Base-by-base conservation (phyloP, 192 early-diverging fungal genomes). In the Entrophospora sp. region DNA sequence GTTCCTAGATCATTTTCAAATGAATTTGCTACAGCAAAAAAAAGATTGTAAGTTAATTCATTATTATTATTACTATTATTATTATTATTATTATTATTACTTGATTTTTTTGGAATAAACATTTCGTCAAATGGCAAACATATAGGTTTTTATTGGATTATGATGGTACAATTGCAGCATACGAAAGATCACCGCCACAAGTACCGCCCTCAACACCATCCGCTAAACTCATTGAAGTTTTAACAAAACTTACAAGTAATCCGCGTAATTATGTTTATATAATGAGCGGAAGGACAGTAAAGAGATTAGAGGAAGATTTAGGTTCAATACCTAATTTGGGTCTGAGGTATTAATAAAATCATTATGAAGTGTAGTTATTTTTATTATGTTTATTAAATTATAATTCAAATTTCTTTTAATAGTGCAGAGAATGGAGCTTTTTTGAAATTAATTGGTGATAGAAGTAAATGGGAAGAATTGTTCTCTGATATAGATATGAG, bases 361-460 rank as follows among this genome's bases (percentile, higher is more conserved):
- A 35, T 16, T 43, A 16, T 18, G 36, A 9, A 13, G 12, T 52
- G 2, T 1, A 27, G 27, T n/a, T 31, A 0, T 31, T 12, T 25
- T 27, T 30, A 10, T 42, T 31, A 48, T 37, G 27, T 49, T 31
- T 12, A 8, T 34, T 53, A 9, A 32, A 55, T 46, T 61, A 10
- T n/a, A n/a, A n/a, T n/a, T n/a, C n/a, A n/a, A n/a, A n/a, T 32
- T 14, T 64, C n/a, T 49, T 9, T 12, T 18, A 13, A 31, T 45
- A 86, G 86, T 68, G 89, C 88, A 27, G 91, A 92, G 66, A 87
- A 83, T 53, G 89, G 89, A 12, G 85, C 84, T 59, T 91, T 83
- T 61, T 58, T 91, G 18, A 79, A 83, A 66, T 74, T 73, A 61
- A 75, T 78, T 10, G 78, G 79, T 71, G 77, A n/a, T n/a, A n/a